Evolutionary conservation across 2,329 filamentous ascomycete genomes (phyloP).

Genomic region (Teratosphaeria pseudoeucalypti): DNA sequence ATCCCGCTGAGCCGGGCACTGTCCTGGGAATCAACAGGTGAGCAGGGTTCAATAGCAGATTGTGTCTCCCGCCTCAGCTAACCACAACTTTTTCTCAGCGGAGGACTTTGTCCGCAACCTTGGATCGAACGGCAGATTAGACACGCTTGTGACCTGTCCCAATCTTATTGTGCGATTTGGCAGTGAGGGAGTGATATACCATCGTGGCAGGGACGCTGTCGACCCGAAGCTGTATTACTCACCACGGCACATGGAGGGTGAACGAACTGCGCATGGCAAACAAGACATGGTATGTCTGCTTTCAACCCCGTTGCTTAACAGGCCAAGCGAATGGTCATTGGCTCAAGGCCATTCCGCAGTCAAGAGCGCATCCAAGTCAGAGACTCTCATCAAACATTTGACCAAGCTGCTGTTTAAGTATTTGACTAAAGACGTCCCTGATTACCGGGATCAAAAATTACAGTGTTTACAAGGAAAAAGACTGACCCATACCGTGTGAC

Average conservation of each 20-base stretch:
- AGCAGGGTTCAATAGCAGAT: no score
- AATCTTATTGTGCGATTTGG: slow-evolving; percentile 27
- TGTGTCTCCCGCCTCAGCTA: no score
- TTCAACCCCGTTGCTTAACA: neutral
- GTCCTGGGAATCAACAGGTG: slow-evolving; percentile 18
- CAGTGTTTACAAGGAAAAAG: neutral
- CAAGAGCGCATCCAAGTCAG: no score
- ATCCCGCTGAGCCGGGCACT: slow-evolving; percentile 23
- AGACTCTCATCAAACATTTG: no score
- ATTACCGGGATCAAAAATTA: neutral
- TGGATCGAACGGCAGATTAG: slow-evolving; percentile 24
- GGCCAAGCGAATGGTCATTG: neutral
- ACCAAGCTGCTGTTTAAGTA: no score
- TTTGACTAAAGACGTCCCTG: no score
- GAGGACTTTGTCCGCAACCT: slow-evolving; percentile 27
- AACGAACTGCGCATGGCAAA: neutral
- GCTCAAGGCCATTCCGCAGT: neutral
- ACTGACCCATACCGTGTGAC: slow-evolving; percentile 2
- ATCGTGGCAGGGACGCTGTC: slow-evolving; percentile 24
- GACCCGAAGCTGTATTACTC: slow-evolving; percentile 25
- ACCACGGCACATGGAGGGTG: slow-evolving; percentile 17
- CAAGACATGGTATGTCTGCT: slow-evolving; percentile 1
- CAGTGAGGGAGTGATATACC: slow-evolving; percentile 24
- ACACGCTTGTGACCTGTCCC: slow-evolving; percentile 26
- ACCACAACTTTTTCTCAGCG: slow-evolving; percentile 9